phyloP scores from a whole-genome alignment of 2,329 filamentous ascomycete genomes.

The Tolypocladium nubicola region DNA sequence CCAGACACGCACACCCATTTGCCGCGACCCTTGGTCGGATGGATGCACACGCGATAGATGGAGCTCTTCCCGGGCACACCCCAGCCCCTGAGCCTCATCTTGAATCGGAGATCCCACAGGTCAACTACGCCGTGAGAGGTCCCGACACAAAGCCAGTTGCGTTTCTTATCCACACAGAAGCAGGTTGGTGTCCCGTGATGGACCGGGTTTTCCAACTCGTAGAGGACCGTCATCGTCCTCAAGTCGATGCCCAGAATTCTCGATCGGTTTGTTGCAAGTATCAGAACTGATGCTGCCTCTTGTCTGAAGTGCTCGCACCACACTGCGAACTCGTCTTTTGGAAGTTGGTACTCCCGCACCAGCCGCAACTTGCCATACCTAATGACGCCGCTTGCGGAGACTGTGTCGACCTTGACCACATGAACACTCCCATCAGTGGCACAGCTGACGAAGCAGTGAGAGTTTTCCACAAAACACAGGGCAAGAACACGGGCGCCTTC shows the following conservation, averaged over 20 bases:
- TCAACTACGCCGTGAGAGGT: constrained; percentile 89
- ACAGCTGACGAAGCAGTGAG: constrained; percentile 85
- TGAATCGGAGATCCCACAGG: constrained; percentile 95
- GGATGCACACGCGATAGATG: constrained; percentile 69
- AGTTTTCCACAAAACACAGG: constrained; percentile 85
- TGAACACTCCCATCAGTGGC: constrained; percentile 85
- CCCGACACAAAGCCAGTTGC: constrained; percentile 83
- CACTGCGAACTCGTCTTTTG: constrained; percentile 63
- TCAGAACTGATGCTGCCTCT: constrained; percentile 69
- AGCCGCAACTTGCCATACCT: constrained; percentile 71
- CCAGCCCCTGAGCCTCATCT: constrained; percentile 78
- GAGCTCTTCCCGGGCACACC: constrained; percentile 70
- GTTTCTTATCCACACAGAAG: constrained; percentile 77
- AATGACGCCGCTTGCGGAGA: constrained; percentile 35
- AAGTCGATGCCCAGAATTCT: constrained; percentile 78
- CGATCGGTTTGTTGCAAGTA: constrained; percentile 79
- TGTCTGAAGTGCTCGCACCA: constrained; percentile 89
- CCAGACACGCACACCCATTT: constrained; percentile 84
- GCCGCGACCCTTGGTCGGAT: constrained; percentile 67
- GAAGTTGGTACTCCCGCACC: constrained; percentile 73
- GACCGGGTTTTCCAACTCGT: constrained; percentile 73
- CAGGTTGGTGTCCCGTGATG: constrained; percentile 87
- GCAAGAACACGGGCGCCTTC: constrained; percentile 64
- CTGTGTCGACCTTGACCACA: constrained; percentile 67
- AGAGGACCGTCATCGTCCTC: constrained; percentile 74